Base-by-base conservation (phyloP, 495 filamentous ascomycete species). In the Hypomontagnella submonticulosa region DNA sequence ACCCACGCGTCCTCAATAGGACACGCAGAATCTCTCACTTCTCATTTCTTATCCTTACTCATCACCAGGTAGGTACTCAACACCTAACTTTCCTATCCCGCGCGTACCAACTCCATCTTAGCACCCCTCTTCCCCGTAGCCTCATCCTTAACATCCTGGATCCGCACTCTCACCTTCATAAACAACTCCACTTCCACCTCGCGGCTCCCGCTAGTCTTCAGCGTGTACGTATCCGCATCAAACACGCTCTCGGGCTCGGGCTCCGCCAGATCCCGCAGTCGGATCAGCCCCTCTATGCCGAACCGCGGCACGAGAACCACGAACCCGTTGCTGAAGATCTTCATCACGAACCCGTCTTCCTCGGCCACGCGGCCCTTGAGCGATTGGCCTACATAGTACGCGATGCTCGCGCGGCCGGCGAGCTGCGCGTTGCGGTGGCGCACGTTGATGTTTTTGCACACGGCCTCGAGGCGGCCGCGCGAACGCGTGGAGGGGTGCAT, bases 371-470 rank as follows among this genome's bases (percentile, higher is more conserved):
- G 87, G 11, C 92, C 92, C 76, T 95, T 95, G 33, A 98, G 86
- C 2, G 93, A 92, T 76, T 98, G 95, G 0, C 95, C 95, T 6
- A 99, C 95, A 73, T 98, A 98, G 76, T 97, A 99, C 67, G 97
- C 92, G 59, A 98, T 90, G 67, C 89, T 92, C 32, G 96, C 92
- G 48, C 95, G 87, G 13, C 92, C 96, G 2, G 96, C 96, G 73
- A 95, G 87, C 77, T 98, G 95, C 16, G 96, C 95, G 73, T 99
- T 99, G 57, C 95, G 89, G 73, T 99, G 96, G 1, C 96, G 90
- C 18, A 93, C 88, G 75, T 99, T 99, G 85, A 99, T 96, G 79
- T 98, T 98, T 75, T 91, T 92, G 86, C 95, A 97, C 9, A 98
- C 90, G 37, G 85, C 90, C 73, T 97, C 95, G 30, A 98, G 89